Evolutionary conservation across 179 eudicot genomes (phyloP), one percentile per base, ranked within the genome.

Genomic region (Actinidia chinensis): DNA sequence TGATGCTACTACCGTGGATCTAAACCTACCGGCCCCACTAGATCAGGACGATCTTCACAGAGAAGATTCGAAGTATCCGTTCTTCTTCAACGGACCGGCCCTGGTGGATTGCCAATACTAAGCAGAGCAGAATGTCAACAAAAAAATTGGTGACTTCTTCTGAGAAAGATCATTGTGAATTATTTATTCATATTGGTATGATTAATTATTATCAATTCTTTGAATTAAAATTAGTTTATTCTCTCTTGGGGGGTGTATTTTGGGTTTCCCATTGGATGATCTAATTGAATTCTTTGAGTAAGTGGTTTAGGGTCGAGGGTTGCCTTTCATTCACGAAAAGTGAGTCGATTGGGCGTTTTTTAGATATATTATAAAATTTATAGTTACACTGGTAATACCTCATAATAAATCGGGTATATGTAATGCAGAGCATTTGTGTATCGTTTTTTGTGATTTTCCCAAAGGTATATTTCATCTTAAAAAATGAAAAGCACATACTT

Each of bases 281-380:
- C 68, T 80, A 74, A 58, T 79, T 66, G 75, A 75, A 81, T 78
- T 68, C 80, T 84, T 88, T 79, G 82, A 79, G 81, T 79, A 77
- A 84, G 83, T 79, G 67, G 84, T 85, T 75, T 84, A 84, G 87
- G 75, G 74, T 82, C 80, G 78, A 79, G 77, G 89, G 82, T 86
- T 86, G 89, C 89, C 87, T 82, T 80, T 52, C 84, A 82, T 82
- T 85, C 89, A 88, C 85, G 88, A 85, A 88, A 88, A 85, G 88
- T 84, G 83, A 85, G 84, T 80, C 84, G 79, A 75, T 79, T 52
- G 80, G 85, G 77, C 84, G 78, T 82, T 82, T 74, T 79, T 65
- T 52, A 61, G 58, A 44, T 70, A 65, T 11, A 3, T 56, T 64
- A n/a, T n/a, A n/a, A n/a, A n/a, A n/a, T n/a, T n/a, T n/a, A n/a